Evolutionary conservation across 106 monocot genomes (phyloP).

Genomic region (Apostasia ramifera): DNA sequence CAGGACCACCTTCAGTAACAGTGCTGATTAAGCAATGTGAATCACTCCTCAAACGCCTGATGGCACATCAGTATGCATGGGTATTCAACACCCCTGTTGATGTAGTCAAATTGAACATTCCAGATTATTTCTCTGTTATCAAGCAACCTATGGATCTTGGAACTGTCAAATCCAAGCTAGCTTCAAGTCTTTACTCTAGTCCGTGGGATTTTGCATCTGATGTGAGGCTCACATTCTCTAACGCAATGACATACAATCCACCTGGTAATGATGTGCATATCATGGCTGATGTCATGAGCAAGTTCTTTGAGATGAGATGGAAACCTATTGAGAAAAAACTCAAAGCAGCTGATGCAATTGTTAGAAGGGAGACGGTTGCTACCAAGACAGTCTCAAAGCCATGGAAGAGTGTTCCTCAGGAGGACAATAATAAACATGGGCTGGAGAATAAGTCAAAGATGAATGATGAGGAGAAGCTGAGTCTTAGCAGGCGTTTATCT

Average conservation of each 20-base stretch:
- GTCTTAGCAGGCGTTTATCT: slow-evolving; percentile 37
- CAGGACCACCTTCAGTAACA: slow-evolving; percentile 4
- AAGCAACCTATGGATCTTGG: slow-evolving; percentile 97
- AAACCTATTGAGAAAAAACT: slow-evolving; percentile 68
- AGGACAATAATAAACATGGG: slow-evolving; percentile 8
- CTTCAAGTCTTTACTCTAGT: slow-evolving; percentile 46
- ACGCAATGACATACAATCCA: slow-evolving; percentile 92
- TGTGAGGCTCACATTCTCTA: slow-evolving; percentile 84
- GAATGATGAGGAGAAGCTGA: slow-evolving; percentile 53
- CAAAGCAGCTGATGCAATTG: slow-evolving; percentile 18
- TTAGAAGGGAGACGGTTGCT: slow-evolving; percentile 23
- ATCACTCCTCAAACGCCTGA: slow-evolving; percentile 50
- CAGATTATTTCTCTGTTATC: slow-evolving; percentile 75
- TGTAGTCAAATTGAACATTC: slow-evolving; percentile 70
- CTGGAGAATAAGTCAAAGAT: slow-evolving; percentile 31
- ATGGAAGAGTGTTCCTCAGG: slow-evolving; percentile 56
- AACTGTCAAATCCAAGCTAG: slow-evolving; percentile 60
- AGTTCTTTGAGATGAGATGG: slow-evolving; percentile 87
- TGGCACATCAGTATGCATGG: slow-evolving; percentile 56
- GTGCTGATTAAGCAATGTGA: slow-evolving; percentile 73
- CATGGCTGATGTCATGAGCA: slow-evolving; percentile 68
- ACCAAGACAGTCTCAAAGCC: slow-evolving; percentile 16
- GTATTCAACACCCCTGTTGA: slow-evolving; percentile 81
- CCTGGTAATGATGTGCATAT: slow-evolving; percentile 63
- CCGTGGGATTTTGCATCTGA: slow-evolving; percentile 73